Evolutionary conservation across 257 asterid genomes (phyloP).

Genomic region (Striga asiatica): DNA sequence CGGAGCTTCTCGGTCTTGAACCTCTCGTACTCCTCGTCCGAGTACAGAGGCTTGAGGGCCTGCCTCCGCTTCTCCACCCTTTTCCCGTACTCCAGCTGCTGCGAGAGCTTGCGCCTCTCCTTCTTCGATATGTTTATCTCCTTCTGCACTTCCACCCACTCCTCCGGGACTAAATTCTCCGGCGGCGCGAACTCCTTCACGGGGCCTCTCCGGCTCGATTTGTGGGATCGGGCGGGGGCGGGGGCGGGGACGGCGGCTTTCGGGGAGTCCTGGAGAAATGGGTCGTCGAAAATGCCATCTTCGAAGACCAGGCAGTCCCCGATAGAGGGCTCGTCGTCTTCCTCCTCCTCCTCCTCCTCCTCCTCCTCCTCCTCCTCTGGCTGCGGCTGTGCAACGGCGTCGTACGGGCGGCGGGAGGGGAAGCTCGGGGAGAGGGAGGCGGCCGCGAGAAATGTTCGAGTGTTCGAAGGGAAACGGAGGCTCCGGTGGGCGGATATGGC

Average conservation of each 20-base stretch:
- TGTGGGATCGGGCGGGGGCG: background rate
- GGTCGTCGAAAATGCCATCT: constrained; percentile 79
- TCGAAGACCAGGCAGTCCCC: constrained; percentile 93
- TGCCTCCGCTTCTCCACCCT: constrained; percentile 52
- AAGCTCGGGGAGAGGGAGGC: constrained; percentile 13
- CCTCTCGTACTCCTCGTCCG: constrained; percentile 30
- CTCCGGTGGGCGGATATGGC: constrained; percentile 15
- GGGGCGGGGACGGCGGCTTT: constrained; percentile 2
- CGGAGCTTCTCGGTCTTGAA: constrained; percentile 44
- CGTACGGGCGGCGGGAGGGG: constrained; percentile 25
- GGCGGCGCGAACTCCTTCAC: constrained; percentile 23
- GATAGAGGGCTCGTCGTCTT: constrained; percentile 37
- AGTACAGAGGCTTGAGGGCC: constrained; percentile 40
- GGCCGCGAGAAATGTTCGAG: background rate
- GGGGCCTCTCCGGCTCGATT: constrained; percentile 7
- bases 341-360: constrained; percentile 33
- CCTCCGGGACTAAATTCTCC: constrained; percentile 74
- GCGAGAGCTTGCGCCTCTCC: constrained; percentile 60
- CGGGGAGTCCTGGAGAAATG: constrained; percentile 24
- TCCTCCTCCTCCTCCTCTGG: constrained; percentile 23
- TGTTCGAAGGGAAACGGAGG: constrained; percentile 15
- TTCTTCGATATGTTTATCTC: constrained; percentile 73
- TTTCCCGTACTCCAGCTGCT: constrained; percentile 53
- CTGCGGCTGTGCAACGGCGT: constrained; percentile 6
- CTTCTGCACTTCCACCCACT: constrained; percentile 60